These are phyloP conservation scores for Boletus reticuloceps DNA, from an alignment of 768 basidiomycete genomes.

Conservation along the genomic window DNA sequence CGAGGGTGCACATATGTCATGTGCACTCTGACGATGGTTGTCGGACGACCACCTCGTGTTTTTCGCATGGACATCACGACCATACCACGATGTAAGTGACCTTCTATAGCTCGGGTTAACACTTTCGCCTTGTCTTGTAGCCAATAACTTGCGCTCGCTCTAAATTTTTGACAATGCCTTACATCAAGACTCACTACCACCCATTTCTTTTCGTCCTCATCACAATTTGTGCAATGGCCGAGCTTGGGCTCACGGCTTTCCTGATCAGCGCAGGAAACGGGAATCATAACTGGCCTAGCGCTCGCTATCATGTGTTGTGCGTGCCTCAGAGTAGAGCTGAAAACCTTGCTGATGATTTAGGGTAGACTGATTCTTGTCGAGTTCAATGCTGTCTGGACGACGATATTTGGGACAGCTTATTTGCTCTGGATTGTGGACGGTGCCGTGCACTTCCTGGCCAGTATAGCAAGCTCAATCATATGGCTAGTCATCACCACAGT, in stretches of 20 bases:
- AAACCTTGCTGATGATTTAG: conserved; percentile 2
- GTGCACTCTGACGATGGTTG: conserved; percentile 2
- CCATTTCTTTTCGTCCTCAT: conserved; percentile 64
- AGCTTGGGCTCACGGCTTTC: conserved; percentile 73
- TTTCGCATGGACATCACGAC: conserved; percentile 31
- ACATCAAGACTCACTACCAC: conserved; percentile 54
- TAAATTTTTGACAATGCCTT: conserved; percentile 33
- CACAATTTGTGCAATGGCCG: conserved; percentile 63
- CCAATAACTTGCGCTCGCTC: conserved; percentile 10
- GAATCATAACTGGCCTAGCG: conserved; percentile 55
- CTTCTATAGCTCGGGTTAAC: conserved; percentile 15
- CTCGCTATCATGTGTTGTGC: conserved; percentile 63
- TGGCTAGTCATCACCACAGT: conserved; percentile 66
- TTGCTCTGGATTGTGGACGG: conserved; percentile 69
- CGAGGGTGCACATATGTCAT: conserved; percentile 4
- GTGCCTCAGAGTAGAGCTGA: conserved; percentile 22
- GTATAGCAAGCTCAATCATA: conserved; percentile 70
- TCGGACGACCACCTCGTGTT: conserved; percentile 28
- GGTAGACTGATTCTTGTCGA: conserved; percentile 54
- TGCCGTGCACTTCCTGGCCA: conserved; percentile 66
- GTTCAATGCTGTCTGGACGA: conserved; percentile 75
- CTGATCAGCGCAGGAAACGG: conserved; percentile 69
- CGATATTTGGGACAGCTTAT: conserved; percentile 65
- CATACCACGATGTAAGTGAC: conserved; percentile 20
- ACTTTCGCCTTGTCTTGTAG: conserved; percentile 10